Conservation (phyloP, 805 yeast genomes). For the Nakazawaea ishiwadae region DNA sequence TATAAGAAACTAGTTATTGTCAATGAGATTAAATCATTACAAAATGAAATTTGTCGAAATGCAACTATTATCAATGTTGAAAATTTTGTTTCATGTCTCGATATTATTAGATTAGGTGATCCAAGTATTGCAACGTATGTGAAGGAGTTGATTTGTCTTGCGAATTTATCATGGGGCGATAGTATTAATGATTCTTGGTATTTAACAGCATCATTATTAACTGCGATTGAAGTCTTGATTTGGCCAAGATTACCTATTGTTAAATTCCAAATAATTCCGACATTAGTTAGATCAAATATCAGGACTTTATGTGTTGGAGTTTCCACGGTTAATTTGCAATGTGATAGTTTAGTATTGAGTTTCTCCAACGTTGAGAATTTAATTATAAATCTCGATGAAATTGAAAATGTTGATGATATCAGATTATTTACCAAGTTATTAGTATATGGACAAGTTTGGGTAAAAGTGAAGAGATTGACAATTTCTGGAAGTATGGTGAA, state of each 20-base stretch:
- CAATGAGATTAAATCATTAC: conserved; percentile 4
- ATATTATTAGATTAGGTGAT: conserved; percentile 13
- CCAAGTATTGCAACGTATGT: conserved; percentile 4
- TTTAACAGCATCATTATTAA: conserved; percentile 5
- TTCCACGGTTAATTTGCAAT: conserved; percentile 1
- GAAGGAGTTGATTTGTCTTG: conserved; percentile 13
- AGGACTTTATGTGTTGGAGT: conserved; percentile 10
- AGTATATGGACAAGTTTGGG: conserved; percentile 8
- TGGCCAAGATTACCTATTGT: conserved; percentile 14
- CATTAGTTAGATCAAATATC: conserved; percentile 1
- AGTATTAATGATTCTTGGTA: conserved; percentile 14
- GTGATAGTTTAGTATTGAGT: conserved; percentile 7
- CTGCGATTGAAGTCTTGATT: conserved; percentile 6
- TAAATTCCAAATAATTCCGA: conserved; percentile 9
- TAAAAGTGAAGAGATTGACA: conserved; percentile 4
- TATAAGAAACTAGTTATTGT: conserved; percentile 7
- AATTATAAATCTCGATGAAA: conserved; percentile 8
- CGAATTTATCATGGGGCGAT: not conserved
- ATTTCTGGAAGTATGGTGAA: conserved; percentile 2
- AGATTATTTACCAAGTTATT: conserved; percentile 5
- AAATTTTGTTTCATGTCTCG: conserved; percentile 5
- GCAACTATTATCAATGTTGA: too few relatives aligned
- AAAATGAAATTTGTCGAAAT: not conserved
- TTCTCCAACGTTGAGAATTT: conserved; percentile 12
- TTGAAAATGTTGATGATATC: not conserved